These are phyloP conservation scores for Rhodotorula toruloides DNA, from an alignment of 768 basidiomycete species.

Conservation along the genomic window DNA sequence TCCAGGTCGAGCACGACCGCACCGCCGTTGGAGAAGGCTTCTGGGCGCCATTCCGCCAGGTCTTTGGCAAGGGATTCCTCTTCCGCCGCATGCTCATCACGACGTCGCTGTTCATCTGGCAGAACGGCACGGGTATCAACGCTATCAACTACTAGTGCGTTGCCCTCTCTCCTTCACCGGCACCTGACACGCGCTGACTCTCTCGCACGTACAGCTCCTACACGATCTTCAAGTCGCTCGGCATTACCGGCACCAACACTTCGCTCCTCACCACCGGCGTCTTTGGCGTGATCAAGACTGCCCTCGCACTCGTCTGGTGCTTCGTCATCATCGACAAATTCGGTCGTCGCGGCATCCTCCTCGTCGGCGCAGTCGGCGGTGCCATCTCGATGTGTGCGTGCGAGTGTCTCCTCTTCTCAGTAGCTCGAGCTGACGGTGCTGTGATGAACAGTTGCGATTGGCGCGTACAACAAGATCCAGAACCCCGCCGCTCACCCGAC, in stretches of 20 bases:
- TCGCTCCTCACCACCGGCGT: conserved; percentile 47
- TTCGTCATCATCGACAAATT: conserved; percentile 34
- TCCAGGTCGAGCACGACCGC: conserved; percentile 28
- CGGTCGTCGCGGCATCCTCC: conserved; percentile 51
- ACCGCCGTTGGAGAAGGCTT: conserved; percentile 23
- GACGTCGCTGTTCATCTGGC: conserved; percentile 13
- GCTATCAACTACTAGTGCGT: conserved; percentile 46
- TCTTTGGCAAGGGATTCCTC: conserved; percentile 24
- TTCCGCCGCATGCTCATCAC: conserved; percentile 42
- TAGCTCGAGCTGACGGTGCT: too few relatives aligned
- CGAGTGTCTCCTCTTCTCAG: conserved; percentile 33
- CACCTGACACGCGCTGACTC: neutral
- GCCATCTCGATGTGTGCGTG: conserved; percentile 52
- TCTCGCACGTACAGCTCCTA: conserved; percentile 41
- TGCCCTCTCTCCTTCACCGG: neutral
- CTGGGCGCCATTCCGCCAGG: conserved; percentile 27
- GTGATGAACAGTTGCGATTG: too few relatives aligned
- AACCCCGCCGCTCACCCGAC: conserved; percentile 41
- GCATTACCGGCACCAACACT: conserved; percentile 35
- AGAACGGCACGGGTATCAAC: conserved; percentile 47
- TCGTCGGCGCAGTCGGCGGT: conserved; percentile 50
- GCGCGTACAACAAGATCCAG: conserved; percentile 50
- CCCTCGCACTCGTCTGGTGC: conserved; percentile 44
- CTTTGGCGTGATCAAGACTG: conserved; percentile 53
- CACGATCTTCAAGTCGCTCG: conserved; percentile 49